A percentile compares a stretch with the other conserved stretches of the same genome.
Conservation (phyloP, 768 basidiomycete species). For the Ramaria rubella region DNA sequence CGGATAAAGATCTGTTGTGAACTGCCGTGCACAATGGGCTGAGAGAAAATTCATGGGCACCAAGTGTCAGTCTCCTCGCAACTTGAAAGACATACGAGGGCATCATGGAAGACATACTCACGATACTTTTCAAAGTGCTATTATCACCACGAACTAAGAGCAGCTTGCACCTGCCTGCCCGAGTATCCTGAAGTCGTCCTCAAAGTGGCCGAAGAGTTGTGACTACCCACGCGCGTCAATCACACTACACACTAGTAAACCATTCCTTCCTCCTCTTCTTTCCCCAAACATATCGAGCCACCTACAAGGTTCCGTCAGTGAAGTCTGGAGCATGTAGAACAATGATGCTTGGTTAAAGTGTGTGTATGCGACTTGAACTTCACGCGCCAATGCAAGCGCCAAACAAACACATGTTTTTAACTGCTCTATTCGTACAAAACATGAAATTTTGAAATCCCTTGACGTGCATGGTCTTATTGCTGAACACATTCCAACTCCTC, state of each 20-base stretch:
- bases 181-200: background rate
- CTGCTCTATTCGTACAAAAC: background rate
- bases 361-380: background rate
- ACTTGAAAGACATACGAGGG: background rate
- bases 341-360: background rate
- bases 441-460: background rate
- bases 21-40: background rate
- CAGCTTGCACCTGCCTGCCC: background rate
- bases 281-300: background rate
- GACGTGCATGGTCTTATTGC: background rate
- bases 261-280: background rate
- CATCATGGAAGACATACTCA: background rate
- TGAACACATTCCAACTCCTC: background rate
- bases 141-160: background rate
- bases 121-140: background rate
- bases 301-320: background rate
- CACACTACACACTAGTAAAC: background rate
- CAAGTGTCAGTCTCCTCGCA: background rate
- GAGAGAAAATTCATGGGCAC: background rate
- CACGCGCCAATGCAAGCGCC: background rate
- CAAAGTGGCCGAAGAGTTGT: background rate
- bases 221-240: background rate
- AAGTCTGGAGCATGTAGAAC: background rate
- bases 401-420: slow-evolving; percentile 1
- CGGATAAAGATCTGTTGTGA: background rate